A percentile compares a stretch with the other conserved stretches of the same genome.
phyloP scores from a whole-genome alignment of 73 alveolate species.

The Tetrahymena thermophila region DNA sequence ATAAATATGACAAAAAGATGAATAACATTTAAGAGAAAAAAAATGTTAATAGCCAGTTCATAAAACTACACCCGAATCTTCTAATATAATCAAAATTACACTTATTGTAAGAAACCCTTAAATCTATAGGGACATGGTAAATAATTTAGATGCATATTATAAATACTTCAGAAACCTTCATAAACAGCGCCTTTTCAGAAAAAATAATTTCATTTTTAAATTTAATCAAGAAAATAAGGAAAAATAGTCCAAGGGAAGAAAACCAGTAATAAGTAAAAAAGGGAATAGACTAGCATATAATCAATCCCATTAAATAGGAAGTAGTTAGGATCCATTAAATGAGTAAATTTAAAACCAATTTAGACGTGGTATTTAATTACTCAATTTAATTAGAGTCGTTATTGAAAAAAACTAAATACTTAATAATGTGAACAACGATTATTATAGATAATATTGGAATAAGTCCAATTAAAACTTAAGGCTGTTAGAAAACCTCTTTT shows the following conservation, averaged over 20 bases:
- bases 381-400: not conserved
- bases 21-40: not conserved
- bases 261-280: not conserved
- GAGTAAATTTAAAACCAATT: not conserved
- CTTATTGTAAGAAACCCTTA: not conserved
- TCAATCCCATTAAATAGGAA: not conserved
- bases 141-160: not conserved
- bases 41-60: not conserved
- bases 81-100: not conserved
- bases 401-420: not conserved
- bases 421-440: not conserved
- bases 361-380: not conserved
- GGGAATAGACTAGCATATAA: not conserved
- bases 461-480: not conserved
- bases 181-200: not conserved
- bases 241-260: not conserved
- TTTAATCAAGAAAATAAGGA: not conserved
- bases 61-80: not conserved
- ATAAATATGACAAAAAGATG: not conserved
- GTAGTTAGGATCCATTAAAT: not conserved
- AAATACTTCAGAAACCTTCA: not conserved
- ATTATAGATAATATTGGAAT: not conserved
- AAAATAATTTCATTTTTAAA: not conserved
- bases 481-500: not conserved
- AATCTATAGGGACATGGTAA: not conserved